These are phyloP conservation scores for Hypholoma sublateritium DNA, from an alignment of 768 basidiomycete species.

Conservation along the genomic window DNA sequence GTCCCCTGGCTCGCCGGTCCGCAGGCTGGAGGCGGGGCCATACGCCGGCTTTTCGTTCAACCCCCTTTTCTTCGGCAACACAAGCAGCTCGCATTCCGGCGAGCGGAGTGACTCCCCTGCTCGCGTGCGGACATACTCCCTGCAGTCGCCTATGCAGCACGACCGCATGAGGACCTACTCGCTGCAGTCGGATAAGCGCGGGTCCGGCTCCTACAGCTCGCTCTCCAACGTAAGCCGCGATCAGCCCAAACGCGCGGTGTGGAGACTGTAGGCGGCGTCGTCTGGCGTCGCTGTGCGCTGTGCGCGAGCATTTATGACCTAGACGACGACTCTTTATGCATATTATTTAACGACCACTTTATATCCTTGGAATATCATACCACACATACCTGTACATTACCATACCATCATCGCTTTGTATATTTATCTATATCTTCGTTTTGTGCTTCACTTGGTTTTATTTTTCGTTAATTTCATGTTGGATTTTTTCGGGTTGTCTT, in stretches of 20 bases:
- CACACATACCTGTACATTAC: conserved; percentile 20
- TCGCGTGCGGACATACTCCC: conserved; percentile 8
- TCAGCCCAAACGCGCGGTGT: conserved; percentile 13
- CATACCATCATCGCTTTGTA: conserved; percentile 14
- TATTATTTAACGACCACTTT: conserved; percentile 6
- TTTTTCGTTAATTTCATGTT: not conserved
- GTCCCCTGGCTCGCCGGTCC: conserved; percentile 14
- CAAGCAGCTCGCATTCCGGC: conserved; percentile 12
- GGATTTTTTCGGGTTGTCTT: not conserved
- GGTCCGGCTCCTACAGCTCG: not conserved
- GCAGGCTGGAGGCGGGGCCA: conserved; percentile 24
- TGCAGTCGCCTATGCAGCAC: not conserved
- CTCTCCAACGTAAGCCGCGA: not conserved
- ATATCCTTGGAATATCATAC: conserved; percentile 7
- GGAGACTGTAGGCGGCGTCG: conserved; percentile 6
- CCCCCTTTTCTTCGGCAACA: conserved; percentile 32
- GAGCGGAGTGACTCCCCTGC: conserved; percentile 4
- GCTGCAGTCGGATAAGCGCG: not conserved
- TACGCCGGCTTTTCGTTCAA: conserved; percentile 39
- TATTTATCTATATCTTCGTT: not conserved
- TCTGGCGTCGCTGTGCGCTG: not conserved
- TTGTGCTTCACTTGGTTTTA: too few species aligned
- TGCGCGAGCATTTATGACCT: not conserved
- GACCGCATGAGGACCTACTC: not conserved
- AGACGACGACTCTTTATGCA: conserved; percentile 3